Evolutionary conservation across 2,329 filamentous ascomycete species (phyloP).

Genomic region (Aspergillus floridensis): DNA sequence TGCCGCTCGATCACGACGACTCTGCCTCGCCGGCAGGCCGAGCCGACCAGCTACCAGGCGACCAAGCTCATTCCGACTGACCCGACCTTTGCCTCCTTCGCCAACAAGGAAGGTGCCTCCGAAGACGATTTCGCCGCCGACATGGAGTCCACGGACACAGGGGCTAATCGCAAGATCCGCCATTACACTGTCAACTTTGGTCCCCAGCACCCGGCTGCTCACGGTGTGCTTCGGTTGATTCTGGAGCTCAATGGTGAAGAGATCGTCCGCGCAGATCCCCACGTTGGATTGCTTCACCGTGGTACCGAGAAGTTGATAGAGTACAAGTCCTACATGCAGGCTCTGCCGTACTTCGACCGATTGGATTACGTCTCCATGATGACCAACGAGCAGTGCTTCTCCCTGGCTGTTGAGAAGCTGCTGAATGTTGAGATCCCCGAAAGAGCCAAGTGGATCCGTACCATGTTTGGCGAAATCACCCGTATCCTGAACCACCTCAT

Average conservation of each 20-base stretch:
- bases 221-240: slow-evolving; percentile 96
- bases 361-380: slow-evolving; percentile 99
- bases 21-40: slow-evolving; percentile 53
- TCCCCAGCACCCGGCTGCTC: slow-evolving; percentile 95
- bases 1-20: slow-evolving; percentile 58
- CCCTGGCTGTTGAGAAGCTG: slow-evolving; percentile 94
- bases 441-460: slow-evolving; percentile 94
- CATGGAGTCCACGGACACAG: slow-evolving; percentile 46
- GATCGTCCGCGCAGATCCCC: slow-evolving; percentile 92
- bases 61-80: slow-evolving; percentile 60
- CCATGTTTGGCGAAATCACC: slow-evolving; percentile 92
- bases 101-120: slow-evolving; percentile 42
- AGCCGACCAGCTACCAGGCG: slow-evolving; percentile 47
- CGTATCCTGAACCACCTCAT: slow-evolving; percentile 95
- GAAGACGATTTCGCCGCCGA: slow-evolving; percentile 43
- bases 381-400: slow-evolving; percentile 99
- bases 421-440: slow-evolving; percentile 95
- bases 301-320: slow-evolving; percentile 99
- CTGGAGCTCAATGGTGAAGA: slow-evolving; percentile 97
- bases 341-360: slow-evolving; percentile 96
- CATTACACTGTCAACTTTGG: slow-evolving; percentile 99
- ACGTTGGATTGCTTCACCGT: slow-evolving; percentile 92
- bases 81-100: slow-evolving; percentile 50
- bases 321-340: slow-evolving; percentile 99
- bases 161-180: slow-evolving; percentile 74